Evolutionary conservation across 169 alveolate species (phyloP).

Genomic region (Perkinsus chesapeaki): DNA sequence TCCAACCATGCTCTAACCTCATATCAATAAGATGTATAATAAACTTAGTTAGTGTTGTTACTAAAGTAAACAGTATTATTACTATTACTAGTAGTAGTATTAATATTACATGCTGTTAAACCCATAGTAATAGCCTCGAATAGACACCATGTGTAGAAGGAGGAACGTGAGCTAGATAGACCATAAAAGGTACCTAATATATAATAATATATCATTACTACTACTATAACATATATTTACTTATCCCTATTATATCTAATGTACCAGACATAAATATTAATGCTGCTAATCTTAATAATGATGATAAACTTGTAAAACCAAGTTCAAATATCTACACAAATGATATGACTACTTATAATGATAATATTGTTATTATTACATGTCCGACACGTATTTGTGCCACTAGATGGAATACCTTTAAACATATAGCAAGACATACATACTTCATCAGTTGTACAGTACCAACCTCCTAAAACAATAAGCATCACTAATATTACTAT

Average conservation of each 20-base stretch:
- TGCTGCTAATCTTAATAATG: conserved; percentile 28
- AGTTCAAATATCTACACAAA: conserved; percentile 59
- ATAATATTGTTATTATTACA: conserved; percentile 22
- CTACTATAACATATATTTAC: conserved; percentile 40
- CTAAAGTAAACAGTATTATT: too few species aligned
- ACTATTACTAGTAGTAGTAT: neutral
- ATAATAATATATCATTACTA: conserved; percentile 45
- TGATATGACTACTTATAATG: neutral
- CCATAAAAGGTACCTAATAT: conserved; percentile 33
- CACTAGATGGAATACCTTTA: conserved; percentile 62
- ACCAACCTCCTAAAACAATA: conserved; percentile 49
- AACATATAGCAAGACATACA: conserved; percentile 47
- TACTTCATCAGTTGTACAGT: conserved; percentile 49
- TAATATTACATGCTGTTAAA: neutral
- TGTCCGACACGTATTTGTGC: conserved; percentile 51
- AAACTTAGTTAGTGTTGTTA: neutral
- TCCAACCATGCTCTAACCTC: conserved; percentile 19
- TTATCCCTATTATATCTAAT: neutral
- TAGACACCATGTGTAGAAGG: conserved; percentile 70
- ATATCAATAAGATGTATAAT: conserved; percentile 15
- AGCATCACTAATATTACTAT: too few species aligned
- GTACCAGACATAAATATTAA: neutral
- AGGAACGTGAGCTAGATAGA: conserved; percentile 42
- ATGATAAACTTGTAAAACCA: conserved; percentile 55
- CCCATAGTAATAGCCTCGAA: conserved; percentile 44